These are phyloP conservation scores for Viridothelium virens DNA, from an alignment of 495 filamentous ascomycete genomes.

Conservation along the genomic window DNA sequence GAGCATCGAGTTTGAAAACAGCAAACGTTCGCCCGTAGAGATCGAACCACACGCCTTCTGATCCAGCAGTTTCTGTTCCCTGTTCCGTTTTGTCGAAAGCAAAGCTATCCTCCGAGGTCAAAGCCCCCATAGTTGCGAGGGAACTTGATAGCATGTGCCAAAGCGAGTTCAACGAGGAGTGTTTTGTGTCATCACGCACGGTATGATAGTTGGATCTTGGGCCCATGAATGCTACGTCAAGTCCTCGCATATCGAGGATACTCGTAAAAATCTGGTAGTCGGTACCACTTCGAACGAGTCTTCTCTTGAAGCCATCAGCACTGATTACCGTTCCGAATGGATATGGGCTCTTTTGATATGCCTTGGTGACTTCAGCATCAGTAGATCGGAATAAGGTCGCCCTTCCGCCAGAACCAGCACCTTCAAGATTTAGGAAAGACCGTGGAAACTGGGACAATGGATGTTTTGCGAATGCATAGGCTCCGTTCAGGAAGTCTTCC, in stretches of 20 bases:
- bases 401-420: constrained; percentile 85
- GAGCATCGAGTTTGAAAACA: constrained; percentile 65
- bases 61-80: constrained; percentile 53
- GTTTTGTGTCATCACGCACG: constrained; percentile 72
- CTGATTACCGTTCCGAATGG: constrained; percentile 79
- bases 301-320: constrained; percentile 72
- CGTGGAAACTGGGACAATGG: constrained; percentile 69
- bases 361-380: constrained; percentile 75
- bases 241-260: constrained; percentile 72
- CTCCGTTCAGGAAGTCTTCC: constrained; percentile 88
- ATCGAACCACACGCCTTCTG: constrained; percentile 89
- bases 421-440: constrained; percentile 90
- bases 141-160: constrained; percentile 92
- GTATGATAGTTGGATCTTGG: constrained; percentile 88
- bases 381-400: constrained; percentile 80
- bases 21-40: constrained; percentile 76
- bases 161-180: constrained; percentile 56
- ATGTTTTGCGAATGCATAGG: constrained; percentile 74
- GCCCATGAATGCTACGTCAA: constrained; percentile 86
- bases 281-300: constrained; percentile 73
- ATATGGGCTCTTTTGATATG: constrained; percentile 60
- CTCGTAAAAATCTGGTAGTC: constrained; percentile 83
- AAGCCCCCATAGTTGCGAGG: constrained; percentile 58
- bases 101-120: constrained; percentile 62
- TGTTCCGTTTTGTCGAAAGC: constrained; percentile 55